phyloP scores from a whole-genome alignment of 345 rosid species.

The Brassica juncea region DNA sequence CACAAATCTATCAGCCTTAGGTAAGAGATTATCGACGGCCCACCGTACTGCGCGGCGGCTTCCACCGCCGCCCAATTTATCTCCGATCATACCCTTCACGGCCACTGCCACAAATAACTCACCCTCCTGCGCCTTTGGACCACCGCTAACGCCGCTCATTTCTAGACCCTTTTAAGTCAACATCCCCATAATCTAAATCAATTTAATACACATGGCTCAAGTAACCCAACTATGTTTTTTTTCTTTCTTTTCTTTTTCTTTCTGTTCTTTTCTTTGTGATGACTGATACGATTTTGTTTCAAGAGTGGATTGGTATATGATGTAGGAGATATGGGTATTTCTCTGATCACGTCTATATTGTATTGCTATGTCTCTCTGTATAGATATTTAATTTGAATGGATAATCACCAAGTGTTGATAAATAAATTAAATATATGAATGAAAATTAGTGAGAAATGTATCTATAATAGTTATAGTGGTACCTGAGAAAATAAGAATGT shows the following conservation, averaged over 20 bases:
- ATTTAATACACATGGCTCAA: conserved; percentile 10
- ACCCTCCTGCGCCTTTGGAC: conserved; percentile 22
- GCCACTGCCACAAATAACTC: conserved; percentile 64
- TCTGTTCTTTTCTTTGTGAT: not conserved
- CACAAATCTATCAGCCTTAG: conserved; percentile 53
- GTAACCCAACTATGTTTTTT: not conserved
- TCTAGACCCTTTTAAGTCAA: conserved; percentile 27
- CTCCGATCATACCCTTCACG: conserved; percentile 59
- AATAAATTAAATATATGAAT: not conserved
- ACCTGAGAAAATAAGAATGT: not conserved
- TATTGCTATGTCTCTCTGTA: not conserved
- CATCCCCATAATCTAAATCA: conserved; percentile 32
- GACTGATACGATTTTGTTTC: conserved; percentile 16
- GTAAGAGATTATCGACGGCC: conserved; percentile 65
- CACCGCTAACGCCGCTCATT: conserved; percentile 15
- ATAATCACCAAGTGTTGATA: not conserved
- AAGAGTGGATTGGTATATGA: not conserved
- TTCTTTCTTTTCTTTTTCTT: too few relatives aligned
- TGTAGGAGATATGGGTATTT: conserved; percentile 8
- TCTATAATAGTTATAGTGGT: not conserved
- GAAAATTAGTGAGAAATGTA: not conserved
- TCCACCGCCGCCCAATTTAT: conserved; percentile 53
- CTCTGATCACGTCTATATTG: conserved; percentile 16
- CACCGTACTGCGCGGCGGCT: conserved; percentile 78
- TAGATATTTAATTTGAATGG: not conserved